phyloP scores from a whole-genome alignment of 2,329 filamentous ascomycete species.

The Orbilia brochopaga region DNA sequence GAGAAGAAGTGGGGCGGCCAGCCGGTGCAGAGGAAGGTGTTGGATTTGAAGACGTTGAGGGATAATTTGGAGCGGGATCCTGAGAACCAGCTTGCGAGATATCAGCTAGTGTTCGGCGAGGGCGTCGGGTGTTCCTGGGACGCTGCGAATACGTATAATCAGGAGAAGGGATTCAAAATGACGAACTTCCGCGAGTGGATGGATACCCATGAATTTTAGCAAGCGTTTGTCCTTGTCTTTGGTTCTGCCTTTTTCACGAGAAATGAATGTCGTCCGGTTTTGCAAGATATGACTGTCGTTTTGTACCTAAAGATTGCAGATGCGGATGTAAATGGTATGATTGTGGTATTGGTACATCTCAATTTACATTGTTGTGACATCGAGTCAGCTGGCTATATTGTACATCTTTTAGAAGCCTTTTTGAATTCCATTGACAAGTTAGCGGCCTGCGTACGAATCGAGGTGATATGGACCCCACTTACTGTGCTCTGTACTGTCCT shows the following conservation, averaged over 20 bases:
- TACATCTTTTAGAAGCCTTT: slow-evolving; percentile 4
- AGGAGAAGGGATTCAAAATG: slow-evolving; percentile 60
- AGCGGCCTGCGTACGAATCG: background rate
- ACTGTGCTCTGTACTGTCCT: slow-evolving; percentile 55
- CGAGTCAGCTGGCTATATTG: background rate
- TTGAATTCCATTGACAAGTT: slow-evolving; percentile 1
- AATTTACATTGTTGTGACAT: background rate
- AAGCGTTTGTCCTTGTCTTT: background rate
- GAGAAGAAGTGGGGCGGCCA: slow-evolving; percentile 59
- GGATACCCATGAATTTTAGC: slow-evolving; percentile 42
- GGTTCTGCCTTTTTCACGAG: too few species aligned
- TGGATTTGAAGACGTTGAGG: slow-evolving; percentile 61
- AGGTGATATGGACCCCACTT: slow-evolving; percentile 2
- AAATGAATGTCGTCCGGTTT: too few species aligned
- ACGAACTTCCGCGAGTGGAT: slow-evolving; percentile 39
- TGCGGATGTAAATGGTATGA: too few species aligned
- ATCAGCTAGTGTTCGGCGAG: slow-evolving; percentile 67
- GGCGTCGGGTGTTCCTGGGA: slow-evolving; percentile 68
- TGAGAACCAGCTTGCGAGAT: slow-evolving; percentile 64
- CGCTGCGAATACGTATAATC: slow-evolving; percentile 64
- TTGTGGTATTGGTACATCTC: background rate
- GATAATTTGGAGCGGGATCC: slow-evolving; percentile 62
- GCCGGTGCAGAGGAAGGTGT: slow-evolving; percentile 62
- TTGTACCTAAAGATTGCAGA: too few species aligned
- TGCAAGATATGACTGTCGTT: background rate